Evolutionary conservation across 495 filamentous ascomycete genomes (phyloP), one percentile per base, ranked within the genome.

Genomic region (Penicillium atrosanguineum): DNA sequence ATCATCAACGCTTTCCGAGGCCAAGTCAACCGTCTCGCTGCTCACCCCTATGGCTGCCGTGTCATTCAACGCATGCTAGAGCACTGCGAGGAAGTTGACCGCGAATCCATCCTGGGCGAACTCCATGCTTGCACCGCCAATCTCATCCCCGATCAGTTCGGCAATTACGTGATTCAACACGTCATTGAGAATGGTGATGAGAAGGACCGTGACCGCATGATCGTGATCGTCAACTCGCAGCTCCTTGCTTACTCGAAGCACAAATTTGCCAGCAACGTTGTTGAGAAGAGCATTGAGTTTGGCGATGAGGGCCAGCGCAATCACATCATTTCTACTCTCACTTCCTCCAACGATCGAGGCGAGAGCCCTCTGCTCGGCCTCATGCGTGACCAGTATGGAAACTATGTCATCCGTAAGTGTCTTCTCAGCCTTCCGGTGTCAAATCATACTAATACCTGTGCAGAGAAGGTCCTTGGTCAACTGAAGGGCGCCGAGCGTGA

Each of bases 131-230:
- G 85, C 62, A 86, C 87, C 0, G 53, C 80, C 23, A 77, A 75
- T 44, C 81, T 98, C 31, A 88, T 97, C 47, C 81, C 86, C 3
- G 91, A 98, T 61, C 89, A 93, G 62, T 98, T 89, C 57, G 94
- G 94, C 28, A 98, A 98, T 72, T 98, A 98, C 66, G 94, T 98
- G 29, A 90, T 88, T 14, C 95, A 97, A 64, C 91, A 98, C 70
- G 83, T 97, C 45, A 93, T 98, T 49, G 80, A 88, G 48, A 84
- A 90, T 55, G 95, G 95, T 14, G 78, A 84, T 28, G 82, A 84
- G 21, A 84, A 87, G 44, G 92, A 96, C 58, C 84, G 88, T 18
- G 78, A 75, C 2, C 81, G 76, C 55, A 85, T 96, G 67, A 87
- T 97, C 50, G 67, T 73, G 36, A 68, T 91, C 29, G 86, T 98